These are phyloP conservation scores for Podaxis sp. DNA, from an alignment of 768 basidiomycete species.

Conservation along the genomic window DNA sequence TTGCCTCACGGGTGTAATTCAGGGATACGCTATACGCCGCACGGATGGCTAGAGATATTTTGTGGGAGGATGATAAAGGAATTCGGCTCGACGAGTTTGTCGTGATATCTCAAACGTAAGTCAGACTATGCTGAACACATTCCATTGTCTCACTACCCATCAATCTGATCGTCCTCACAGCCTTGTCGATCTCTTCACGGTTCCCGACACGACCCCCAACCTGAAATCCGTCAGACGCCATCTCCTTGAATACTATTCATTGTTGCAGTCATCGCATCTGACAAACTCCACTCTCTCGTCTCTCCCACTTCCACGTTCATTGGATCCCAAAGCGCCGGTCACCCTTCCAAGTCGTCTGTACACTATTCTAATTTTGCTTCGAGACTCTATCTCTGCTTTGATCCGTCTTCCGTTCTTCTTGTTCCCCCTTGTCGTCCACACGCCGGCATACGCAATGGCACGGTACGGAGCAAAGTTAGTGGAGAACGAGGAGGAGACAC, in stretches of 20 bases:
- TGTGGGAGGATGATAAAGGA: conserved; percentile 84
- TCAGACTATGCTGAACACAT: conserved; percentile 18
- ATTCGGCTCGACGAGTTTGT: conserved; percentile 84
- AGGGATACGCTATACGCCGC: conserved; percentile 92
- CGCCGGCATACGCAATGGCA: conserved; percentile 84
- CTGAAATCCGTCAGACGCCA: conserved; percentile 61
- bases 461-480: conserved; percentile 71
- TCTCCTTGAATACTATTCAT: conserved; percentile 86
- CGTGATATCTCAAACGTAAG: conserved; percentile 87
- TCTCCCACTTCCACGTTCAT: conserved; percentile 77
- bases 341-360: conserved; percentile 81
- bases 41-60: conserved; percentile 87
- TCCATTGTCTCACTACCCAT: conserved; percentile 10
- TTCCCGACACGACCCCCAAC: conserved; percentile 58
- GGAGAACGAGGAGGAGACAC: conserved; percentile 88
- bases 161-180: conserved; percentile 37
- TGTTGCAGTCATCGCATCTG: conserved; percentile 77
- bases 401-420: conserved; percentile 87
- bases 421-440: conserved; percentile 78
- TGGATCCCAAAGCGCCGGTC: conserved; percentile 77
- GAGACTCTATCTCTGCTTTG: conserved; percentile 71
- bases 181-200: conserved; percentile 85
- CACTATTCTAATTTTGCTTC: conserved; percentile 75
- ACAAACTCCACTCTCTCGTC: conserved; percentile 84
- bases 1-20: conserved; percentile 3